Evolutionary conservation across 2,329 filamentous ascomycete genomes (phyloP).

Genomic region (Talaromyces funiculosus): DNA sequence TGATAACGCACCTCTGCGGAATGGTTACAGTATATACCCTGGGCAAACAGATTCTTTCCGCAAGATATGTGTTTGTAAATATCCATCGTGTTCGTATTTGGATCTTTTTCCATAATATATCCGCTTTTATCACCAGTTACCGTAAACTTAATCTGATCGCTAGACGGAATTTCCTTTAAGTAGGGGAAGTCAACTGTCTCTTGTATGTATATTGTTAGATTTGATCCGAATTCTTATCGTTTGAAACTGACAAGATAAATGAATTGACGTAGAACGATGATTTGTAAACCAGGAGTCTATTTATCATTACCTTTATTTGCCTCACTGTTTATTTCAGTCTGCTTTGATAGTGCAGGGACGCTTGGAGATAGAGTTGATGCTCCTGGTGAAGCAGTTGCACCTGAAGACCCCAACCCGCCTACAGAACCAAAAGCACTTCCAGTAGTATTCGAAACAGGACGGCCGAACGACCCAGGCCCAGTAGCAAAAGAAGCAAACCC

Average conservation of each 20-base stretch:
- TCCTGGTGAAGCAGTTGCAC: neutral
- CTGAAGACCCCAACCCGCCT: neutral
- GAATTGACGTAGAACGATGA: neutral
- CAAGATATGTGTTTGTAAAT: neutral
- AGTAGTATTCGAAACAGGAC: neutral
- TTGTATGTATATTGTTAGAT: neutral
- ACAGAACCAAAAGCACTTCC: neutral
- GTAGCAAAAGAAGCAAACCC: neutral
- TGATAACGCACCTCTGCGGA: slow-evolving; percentile 5
- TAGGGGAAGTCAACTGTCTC: neutral
- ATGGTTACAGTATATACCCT: neutral
- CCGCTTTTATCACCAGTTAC: neutral
- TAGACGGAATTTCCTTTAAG: neutral
- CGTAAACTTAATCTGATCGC: neutral
- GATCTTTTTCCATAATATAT: neutral
- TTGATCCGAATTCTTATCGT: neutral
- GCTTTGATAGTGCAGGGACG: neutral
- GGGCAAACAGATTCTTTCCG: no score
- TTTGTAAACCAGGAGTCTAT: neutral
- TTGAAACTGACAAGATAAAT: neutral
- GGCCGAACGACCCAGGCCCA: no score
- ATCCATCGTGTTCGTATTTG: neutral
- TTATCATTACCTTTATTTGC: neutral
- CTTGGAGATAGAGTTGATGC: neutral
- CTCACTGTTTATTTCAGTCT: neutral